These are phyloP conservation scores for thale cress (Arabidopsis thaliana) DNA, from an alignment of 345 rosid genomes.

Conservation along the genomic window TAIR10.1 NC_003076.8:24010501-24011000, in stretches of 20 bases:
- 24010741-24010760: not conserved
- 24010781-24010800: conserved; percentile 2
- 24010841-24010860: not conserved
- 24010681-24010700: not conserved
- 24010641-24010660: not conserved
- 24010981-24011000: not conserved
- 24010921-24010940: not conserved
- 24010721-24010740: not conserved
- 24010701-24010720: conserved; percentile 11
- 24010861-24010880: not conserved
- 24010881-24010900: not conserved
- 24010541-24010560: conserved; percentile 57
- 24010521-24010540: conserved; percentile 72
- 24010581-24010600: conserved; percentile 17
- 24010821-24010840: not conserved
- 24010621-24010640: not conserved
- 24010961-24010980: not conserved
- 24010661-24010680: not conserved
- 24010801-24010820: not conserved
- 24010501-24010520: conserved; percentile 76
- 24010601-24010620: not conserved
- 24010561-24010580: conserved; percentile 3
- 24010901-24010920: not conserved
- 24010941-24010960: too few relatives aligned
- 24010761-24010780: not conserved